Evolutionary conservation across 1,284 basidiomycete species (phyloP).

Genomic region (Singerocomus rubriflavus): DNA sequence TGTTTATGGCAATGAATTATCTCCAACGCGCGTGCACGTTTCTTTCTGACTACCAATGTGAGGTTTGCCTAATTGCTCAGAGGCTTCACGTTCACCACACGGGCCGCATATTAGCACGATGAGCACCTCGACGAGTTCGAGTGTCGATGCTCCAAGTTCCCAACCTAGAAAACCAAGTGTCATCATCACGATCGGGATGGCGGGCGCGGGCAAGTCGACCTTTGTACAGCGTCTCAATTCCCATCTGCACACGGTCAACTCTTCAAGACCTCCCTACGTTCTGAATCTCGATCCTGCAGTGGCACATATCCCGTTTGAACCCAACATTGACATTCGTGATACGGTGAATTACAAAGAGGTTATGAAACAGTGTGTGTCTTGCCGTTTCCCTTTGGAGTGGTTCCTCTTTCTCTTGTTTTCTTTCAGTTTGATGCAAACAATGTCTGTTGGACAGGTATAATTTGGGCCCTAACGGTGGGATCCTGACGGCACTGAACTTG

Average conservation of each 20-base stretch:
- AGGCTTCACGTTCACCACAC: neutral
- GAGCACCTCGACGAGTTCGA: slow-evolving; percentile 13
- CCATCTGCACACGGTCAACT: slow-evolving; percentile 62
- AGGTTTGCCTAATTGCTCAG: slow-evolving; percentile 1
- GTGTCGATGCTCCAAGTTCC: slow-evolving; percentile 3
- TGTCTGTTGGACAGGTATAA: slow-evolving; percentile 70
- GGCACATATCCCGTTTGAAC: slow-evolving; percentile 83
- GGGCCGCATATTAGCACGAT: slow-evolving; percentile 4
- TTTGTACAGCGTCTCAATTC: slow-evolving; percentile 94
- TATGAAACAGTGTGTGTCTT: slow-evolving; percentile 92
- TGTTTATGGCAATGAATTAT: slow-evolving; percentile 21
- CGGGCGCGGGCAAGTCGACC: slow-evolving; percentile 94
- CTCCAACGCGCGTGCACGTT: neutral
- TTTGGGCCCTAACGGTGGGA: slow-evolving; percentile 96
- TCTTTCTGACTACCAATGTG: slow-evolving; percentile 8
- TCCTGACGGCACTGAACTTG: slow-evolving; percentile 93
- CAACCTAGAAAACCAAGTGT: slow-evolving; percentile 62
- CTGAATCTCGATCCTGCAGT: slow-evolving; percentile 99
- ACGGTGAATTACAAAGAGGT: slow-evolving; percentile 97
- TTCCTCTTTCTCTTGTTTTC: neutral
- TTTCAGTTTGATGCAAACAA: slow-evolving; percentile 17
- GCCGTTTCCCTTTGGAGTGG: slow-evolving; percentile 15
- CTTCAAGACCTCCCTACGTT: slow-evolving; percentile 83
- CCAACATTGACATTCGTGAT: slow-evolving; percentile 98
- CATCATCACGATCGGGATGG: slow-evolving; percentile 92